Conservation (phyloP, 1,284 basidiomycete species). For the Tilletia caries region DNA sequence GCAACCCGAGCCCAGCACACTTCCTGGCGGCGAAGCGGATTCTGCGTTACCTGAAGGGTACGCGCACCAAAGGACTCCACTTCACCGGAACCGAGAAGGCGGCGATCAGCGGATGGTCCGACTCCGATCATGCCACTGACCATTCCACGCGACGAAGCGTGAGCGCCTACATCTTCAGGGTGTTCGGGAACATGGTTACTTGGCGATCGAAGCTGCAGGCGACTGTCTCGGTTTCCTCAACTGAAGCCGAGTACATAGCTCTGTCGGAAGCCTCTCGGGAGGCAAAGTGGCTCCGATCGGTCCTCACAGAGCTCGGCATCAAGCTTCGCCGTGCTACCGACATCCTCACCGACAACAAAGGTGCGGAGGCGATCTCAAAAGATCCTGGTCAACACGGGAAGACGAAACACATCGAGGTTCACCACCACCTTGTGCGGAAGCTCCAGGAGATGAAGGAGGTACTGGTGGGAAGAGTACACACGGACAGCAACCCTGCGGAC, state of each 20-base stretch:
- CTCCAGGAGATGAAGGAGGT: not conserved
- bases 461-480: not conserved
- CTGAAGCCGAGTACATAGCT: slow-evolving; percentile 6
- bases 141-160: not conserved
- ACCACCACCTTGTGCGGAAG: not conserved
- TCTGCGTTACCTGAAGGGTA: not conserved
- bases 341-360: not conserved
- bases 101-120: not conserved
- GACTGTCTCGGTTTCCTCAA: not conserved
- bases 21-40: not conserved
- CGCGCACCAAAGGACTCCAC: not conserved
- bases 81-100: not conserved
- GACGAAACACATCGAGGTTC: slow-evolving; percentile 4
- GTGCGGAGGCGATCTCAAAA: not conserved
- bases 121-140: not conserved
- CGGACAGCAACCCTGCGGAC: not conserved
- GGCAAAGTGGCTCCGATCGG: not conserved
- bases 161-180: not conserved
- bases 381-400: not conserved
- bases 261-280: not conserved
- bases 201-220: not conserved
- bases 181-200: not conserved
- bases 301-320: slow-evolving; percentile 1
- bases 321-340: not conserved
- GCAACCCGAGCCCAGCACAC: not conserved